phyloP scores from a whole-genome alignment of 768 basidiomycete genomes.

The Auricularia sp. region DNA sequence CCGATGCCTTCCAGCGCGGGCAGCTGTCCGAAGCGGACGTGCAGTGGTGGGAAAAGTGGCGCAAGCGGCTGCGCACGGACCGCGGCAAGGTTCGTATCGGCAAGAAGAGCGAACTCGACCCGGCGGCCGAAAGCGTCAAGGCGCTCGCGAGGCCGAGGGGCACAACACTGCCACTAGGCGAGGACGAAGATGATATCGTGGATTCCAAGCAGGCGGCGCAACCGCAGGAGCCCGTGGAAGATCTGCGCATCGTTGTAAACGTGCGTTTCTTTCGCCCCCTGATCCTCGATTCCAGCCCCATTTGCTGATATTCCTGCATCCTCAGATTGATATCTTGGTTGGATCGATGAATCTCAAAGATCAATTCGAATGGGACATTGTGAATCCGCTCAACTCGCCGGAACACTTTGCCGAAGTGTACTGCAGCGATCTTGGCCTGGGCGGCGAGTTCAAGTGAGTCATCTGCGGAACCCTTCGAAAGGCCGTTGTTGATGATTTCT shows the following conservation, averaged over 20 bases:
- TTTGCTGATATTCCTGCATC: not conserved
- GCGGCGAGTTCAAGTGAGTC: slow-evolving; percentile 84
- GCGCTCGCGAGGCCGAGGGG: not conserved
- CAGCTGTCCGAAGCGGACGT: slow-evolving; percentile 37
- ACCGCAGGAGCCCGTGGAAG: slow-evolving; percentile 53
- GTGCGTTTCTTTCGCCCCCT: slow-evolving; percentile 31
- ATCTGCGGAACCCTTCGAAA: not conserved
- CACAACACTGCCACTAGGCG: slow-evolving; percentile 16
- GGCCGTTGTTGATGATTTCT: not conserved
- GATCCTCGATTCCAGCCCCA: not conserved
- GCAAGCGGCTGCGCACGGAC: slow-evolving; percentile 39
- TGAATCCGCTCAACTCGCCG: slow-evolving; percentile 67
- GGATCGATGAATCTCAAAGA: slow-evolving; percentile 90
- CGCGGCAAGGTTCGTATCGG: slow-evolving; percentile 24
- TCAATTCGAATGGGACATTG: slow-evolving; percentile 96
- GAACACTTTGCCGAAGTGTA: slow-evolving; percentile 90
- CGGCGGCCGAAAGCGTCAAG: slow-evolving; percentile 25
- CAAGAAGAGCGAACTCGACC: slow-evolving; percentile 11
- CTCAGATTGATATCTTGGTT: slow-evolving; percentile 87
- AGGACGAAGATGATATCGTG: slow-evolving; percentile 17
- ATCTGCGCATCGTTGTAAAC: slow-evolving; percentile 78
- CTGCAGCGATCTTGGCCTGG: slow-evolving; percentile 74
- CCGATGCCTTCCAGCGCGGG: slow-evolving; percentile 22
- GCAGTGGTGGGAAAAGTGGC: slow-evolving; percentile 67
- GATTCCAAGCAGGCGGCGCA: slow-evolving; percentile 30